phyloP scores from a whole-genome alignment of 495 filamentous ascomycete species.

The Hypomontagnella submonticulosa region DNA sequence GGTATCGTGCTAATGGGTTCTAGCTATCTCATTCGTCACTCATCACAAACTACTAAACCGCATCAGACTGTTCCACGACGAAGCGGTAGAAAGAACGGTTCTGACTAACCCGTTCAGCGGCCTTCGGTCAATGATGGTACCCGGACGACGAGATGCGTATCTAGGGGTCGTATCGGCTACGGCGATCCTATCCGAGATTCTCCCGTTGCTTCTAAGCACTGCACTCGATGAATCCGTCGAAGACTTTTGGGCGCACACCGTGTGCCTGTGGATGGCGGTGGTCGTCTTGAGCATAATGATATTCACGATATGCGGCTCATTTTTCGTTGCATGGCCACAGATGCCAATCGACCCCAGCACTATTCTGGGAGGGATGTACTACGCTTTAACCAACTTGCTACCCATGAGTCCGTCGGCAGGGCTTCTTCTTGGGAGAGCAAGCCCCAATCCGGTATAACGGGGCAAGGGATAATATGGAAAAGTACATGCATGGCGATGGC shows the following conservation, averaged over 20 bases:
- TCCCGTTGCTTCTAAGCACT: slow-evolving; percentile 47
- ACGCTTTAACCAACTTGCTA: slow-evolving; percentile 26
- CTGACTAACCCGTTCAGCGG: slow-evolving; percentile 48
- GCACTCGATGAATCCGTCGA: slow-evolving; percentile 47
- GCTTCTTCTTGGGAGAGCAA: slow-evolving; percentile 22
- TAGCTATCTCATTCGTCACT: slow-evolving; percentile 44
- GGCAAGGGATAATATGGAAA: not conserved
- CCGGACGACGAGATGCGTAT: slow-evolving; percentile 42
- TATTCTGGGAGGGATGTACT: slow-evolving; percentile 48
- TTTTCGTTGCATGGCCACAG: slow-evolving; percentile 47
- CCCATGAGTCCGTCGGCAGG: slow-evolving; percentile 33
- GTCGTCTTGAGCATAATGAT: slow-evolving; percentile 46
- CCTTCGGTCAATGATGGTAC: slow-evolving; percentile 31
- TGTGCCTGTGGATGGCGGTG: slow-evolving; percentile 44
- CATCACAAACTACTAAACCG: slow-evolving; percentile 41
- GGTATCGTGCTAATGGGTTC: slow-evolving; percentile 21
- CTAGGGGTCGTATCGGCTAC: slow-evolving; percentile 41
- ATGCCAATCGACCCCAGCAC: slow-evolving; percentile 50
- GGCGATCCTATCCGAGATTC: slow-evolving; percentile 44
- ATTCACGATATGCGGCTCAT: slow-evolving; percentile 40
- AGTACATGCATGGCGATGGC: slow-evolving; percentile 1
- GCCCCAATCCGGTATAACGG: slow-evolving; percentile 18
- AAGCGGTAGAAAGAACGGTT: slow-evolving; percentile 34
- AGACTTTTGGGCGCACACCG: slow-evolving; percentile 34
- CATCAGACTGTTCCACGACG: slow-evolving; percentile 31